These are phyloP conservation scores for Talaromyces atroroseus DNA, from an alignment of 2,329 filamentous ascomycete species.

Conservation along the genomic window DNA sequence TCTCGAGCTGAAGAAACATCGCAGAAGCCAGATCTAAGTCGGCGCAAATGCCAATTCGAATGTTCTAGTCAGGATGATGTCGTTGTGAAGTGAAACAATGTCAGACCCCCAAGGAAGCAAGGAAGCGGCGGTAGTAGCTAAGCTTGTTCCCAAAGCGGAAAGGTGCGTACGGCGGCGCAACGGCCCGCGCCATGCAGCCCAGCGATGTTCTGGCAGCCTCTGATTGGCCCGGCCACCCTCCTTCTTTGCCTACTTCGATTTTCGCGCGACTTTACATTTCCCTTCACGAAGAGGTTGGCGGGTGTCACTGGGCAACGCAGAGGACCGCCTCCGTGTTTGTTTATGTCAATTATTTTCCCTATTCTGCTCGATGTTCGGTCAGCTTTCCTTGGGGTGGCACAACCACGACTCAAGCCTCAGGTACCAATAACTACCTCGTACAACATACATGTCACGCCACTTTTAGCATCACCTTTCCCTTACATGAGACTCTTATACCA, in stretches of 20 bases:
- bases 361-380: background rate
- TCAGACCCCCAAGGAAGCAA: background rate
- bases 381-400: too few relatives aligned
- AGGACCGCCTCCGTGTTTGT: background rate
- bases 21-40: background rate
- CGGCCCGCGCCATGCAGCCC: constrained; percentile 13
- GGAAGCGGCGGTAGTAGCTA: background rate
- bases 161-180: constrained; percentile 8
- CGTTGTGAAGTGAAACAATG: background rate
- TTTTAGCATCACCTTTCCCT: background rate
- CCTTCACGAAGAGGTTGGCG: background rate
- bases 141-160: constrained; percentile 6
- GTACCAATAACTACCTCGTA: background rate
- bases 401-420: too few relatives aligned
- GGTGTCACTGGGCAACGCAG: background rate
- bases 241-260: background rate
- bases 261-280: background rate
- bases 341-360: background rate
- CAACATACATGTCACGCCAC: background rate
- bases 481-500: background rate
- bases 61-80: background rate
- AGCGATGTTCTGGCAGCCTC: constrained; percentile 12
- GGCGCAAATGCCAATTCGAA: background rate
- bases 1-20: background rate
- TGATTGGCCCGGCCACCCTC: constrained; percentile 5